Evolutionary conservation across 2,329 filamentous ascomycete species (phyloP), one percentile per base, ranked within the genome.

Genomic region (Cytospora schulzeri): DNA sequence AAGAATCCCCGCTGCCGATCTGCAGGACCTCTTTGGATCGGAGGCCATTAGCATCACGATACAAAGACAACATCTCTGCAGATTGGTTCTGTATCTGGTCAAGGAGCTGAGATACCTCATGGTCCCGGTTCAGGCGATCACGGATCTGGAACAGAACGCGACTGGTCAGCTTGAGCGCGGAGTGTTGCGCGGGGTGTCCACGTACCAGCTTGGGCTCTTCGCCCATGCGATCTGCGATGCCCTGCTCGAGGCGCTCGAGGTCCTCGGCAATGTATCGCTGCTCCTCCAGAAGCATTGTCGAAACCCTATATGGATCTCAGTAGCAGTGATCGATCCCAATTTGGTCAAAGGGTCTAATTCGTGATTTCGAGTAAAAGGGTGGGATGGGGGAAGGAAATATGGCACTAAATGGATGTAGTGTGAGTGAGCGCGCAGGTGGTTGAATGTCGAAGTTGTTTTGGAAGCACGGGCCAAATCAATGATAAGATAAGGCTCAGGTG

Each of bases 191-290:
- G 51, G n/a, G 19, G 35, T 41, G 48, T 22, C n/a, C 45, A 54
- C 56, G 19, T 81, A 93, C 92, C 76, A 94, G 91, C 78, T 90
- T 91, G 54, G 94, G 93, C 69, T 98, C 93, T 70, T 97, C 92
- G 68, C 88, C 84, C 66, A 96, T 87, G 73, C 93, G 91, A 79
- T 98, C 93, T 62, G 92, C 90, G 72, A 97, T 90, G 61, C 91
- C 95, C 76, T 97, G 92, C 79, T 99, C 95, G 66, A 99, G 85
- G 68, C 95, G 89, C 83, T 99, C 95, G 58, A 99, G 81, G 78
- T 99, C 95, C 85, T 99, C 95, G 72, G 97, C 93, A 71, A 97
- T 87, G 73, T 92, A 93, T 71, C 95, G 87, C 79, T 98, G 91
- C 71, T 98, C 93, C 82, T 99, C 96, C 68, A 97, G 80, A 70